Evolutionary conservation across 768 basidiomycete genomes (phyloP), one percentile per base, ranked within the genome.

Genomic region (Trametes gibbosa): DNA sequence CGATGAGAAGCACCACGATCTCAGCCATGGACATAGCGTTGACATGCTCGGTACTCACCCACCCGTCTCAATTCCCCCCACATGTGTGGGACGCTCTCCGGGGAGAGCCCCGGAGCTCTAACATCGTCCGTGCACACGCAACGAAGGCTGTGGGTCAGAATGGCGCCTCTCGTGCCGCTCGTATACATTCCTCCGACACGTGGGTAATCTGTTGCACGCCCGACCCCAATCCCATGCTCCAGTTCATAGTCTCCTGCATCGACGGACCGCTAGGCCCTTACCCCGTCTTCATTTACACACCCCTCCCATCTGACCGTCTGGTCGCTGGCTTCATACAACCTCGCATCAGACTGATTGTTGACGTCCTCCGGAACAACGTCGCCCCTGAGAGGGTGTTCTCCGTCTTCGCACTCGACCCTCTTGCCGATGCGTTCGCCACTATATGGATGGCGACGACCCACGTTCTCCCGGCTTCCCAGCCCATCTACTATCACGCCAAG

Each of bases 241-340:
- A 80, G 23, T 80, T 86, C 58, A 71, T 91, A 9, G 72, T 89
- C 3, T 80, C 86, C 12, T 83, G 82, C 63, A 88, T 85, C 0
- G 69, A 78, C 27, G 82, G 82, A 0, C 67, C 71, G 19, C 72
- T 86, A 50, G 87, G 81, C 0, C 66, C 74, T 47, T 87, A 90
- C 62, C 90, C 90, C 2, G 64, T 87, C 8, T 91, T 91, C 73
- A 74, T 91, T 27, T 81, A 77, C 66, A 67, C 72, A 17, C 65
- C 71, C 13, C 56, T 61, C 16, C 63, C 67, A 5, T 21, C 43
- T 8, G 32, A 43, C 16, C 58, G 62, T 5, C 76, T 89, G 29
- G 63, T 70, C 47, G 43, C 65, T n/a, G 65, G 74, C 1, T 70
- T 72, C 39, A 67, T 83, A 14, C 55, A 65, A 2, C 74, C 74